Percentiles rank a stretch among this genome's conserved stretches.
Conservation (phyloP, 129 eudicot species). For the Flaveria trinervia region DNA sequence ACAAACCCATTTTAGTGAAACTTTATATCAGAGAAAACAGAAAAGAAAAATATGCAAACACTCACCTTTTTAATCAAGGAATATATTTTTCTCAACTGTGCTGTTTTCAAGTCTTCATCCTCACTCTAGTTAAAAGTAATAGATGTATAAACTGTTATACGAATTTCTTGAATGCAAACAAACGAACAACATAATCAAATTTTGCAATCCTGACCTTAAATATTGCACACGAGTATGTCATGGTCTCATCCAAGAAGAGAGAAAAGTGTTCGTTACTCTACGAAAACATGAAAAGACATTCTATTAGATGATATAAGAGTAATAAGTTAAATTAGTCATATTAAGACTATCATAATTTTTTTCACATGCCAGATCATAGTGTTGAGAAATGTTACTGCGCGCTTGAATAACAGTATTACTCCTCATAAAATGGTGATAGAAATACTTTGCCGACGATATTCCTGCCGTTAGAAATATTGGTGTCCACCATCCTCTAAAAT, state of each 20-base stretch:
- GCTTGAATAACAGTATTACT: constrained; percentile 79
- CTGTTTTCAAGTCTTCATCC: constrained; percentile 64
- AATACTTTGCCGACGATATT: constrained; percentile 71
- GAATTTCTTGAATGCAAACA: not conserved
- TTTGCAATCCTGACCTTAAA: constrained; percentile 50
- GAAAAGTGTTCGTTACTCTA: constrained; percentile 77
- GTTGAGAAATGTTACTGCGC: constrained; percentile 80
- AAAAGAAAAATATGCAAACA: not conserved
- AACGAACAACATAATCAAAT: not conserved
- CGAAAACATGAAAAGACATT: not conserved
- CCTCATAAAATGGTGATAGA: constrained; percentile 55
- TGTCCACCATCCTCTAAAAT: constrained; percentile 77
- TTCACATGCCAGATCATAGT: constrained; percentile 67
- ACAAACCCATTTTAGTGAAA: not conserved
- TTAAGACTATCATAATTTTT: not conserved
- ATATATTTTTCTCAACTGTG: constrained; percentile 65
- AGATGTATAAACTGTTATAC: not conserved
- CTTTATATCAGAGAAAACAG: not conserved
- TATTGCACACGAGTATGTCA: constrained; percentile 81
- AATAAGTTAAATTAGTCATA: not conserved
- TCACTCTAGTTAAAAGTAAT: constrained; percentile 32
- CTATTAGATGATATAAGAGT: not conserved
- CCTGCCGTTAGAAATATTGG: constrained; percentile 71
- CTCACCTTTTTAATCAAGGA: constrained; percentile 43
- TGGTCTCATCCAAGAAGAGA: constrained; percentile 79